Evolutionary conservation across 148 eudicot genomes (phyloP).

Genomic region (Pharnaceum exiguum): DNA sequence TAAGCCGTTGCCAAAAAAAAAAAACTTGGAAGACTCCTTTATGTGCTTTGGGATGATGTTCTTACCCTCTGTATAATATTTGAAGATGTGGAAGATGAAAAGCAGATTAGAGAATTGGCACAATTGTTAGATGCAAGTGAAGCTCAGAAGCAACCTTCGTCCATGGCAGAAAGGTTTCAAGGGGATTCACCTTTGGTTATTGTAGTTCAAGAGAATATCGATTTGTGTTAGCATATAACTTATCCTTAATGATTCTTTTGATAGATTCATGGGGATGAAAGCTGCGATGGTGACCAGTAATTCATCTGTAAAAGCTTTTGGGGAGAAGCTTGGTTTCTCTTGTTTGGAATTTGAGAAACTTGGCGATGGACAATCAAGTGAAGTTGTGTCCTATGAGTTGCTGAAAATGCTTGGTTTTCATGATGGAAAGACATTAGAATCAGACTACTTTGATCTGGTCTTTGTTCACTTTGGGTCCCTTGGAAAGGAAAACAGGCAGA

Average conservation of each 20-base stretch:
- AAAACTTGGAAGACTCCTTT: no score
- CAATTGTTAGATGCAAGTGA: conserved; percentile 71
- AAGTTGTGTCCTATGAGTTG: conserved; percentile 36
- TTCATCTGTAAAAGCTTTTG: conserved; percentile 42
- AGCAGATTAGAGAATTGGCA: conserved; percentile 61
- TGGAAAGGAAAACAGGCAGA: conserved; percentile 19
- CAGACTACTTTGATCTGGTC: conserved; percentile 57
- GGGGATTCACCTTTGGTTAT: not conserved
- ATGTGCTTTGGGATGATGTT: not conserved
- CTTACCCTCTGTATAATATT: not conserved
- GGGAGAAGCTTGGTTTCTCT: conserved; percentile 60
- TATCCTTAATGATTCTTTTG: conserved; percentile 1
- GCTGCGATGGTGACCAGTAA: conserved; percentile 60
- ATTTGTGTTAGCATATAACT: not conserved
- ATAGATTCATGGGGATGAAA: conserved; percentile 94
- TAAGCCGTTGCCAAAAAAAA: no score
- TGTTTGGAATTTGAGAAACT: conserved; percentile 32
- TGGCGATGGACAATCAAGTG: conserved; percentile 22
- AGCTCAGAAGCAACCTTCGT: conserved; percentile 24
- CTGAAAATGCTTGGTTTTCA: conserved; percentile 82
- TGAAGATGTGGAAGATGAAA: conserved; percentile 60
- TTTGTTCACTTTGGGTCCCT: conserved; percentile 62
- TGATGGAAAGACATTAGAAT: conserved; percentile 53
- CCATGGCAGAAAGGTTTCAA: conserved; percentile 60
- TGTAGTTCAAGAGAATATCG: not conserved